phyloP scores from a whole-genome alignment of 108 stramenopile genomes.

The Craspedostauros australis region DNA sequence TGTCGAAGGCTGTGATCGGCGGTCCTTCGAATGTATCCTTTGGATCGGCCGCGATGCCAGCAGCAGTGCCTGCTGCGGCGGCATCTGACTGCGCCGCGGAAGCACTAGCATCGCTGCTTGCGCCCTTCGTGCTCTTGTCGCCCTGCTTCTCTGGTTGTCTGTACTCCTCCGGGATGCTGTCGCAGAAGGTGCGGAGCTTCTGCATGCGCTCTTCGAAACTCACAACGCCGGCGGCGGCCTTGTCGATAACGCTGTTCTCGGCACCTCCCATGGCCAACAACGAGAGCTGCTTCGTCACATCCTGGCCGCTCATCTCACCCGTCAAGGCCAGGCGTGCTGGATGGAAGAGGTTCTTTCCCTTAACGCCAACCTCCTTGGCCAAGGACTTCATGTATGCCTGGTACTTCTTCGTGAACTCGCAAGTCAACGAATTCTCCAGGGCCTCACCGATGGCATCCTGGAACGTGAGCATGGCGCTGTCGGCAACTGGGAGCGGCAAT shows the following conservation, averaged over 20 bases:
- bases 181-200: conserved; percentile 57
- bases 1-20: conserved; percentile 83
- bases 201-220: conserved; percentile 53
- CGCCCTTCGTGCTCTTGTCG: conserved; percentile 4
- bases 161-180: conserved; percentile 76
- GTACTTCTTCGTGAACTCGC: conserved; percentile 51
- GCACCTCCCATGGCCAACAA: conserved; percentile 60
- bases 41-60: conserved; percentile 40
- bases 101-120: conserved; percentile 6
- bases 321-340: conserved; percentile 91
- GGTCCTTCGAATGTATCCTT: conserved; percentile 75
- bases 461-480: conserved; percentile 59
- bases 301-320: conserved; percentile 95
- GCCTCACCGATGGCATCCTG: conserved; percentile 65
- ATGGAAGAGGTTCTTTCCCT: conserved; percentile 92
- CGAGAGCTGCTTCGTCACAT: conserved; percentile 90
- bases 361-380: conserved; percentile 78
- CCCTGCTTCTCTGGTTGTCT: conserved; percentile 22
- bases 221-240: conserved; percentile 52
- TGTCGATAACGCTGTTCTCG: conserved; percentile 55
- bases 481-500: conserved; percentile 53
- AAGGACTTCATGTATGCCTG: conserved; percentile 79
- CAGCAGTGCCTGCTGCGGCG: conserved; percentile 12
- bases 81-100: background rate
- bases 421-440: conserved; percentile 57